Evolutionary conservation across 2,329 filamentous ascomycete species (phyloP), one percentile per base, ranked within the genome.

Genomic region (Aspergillus tanneri): DNA sequence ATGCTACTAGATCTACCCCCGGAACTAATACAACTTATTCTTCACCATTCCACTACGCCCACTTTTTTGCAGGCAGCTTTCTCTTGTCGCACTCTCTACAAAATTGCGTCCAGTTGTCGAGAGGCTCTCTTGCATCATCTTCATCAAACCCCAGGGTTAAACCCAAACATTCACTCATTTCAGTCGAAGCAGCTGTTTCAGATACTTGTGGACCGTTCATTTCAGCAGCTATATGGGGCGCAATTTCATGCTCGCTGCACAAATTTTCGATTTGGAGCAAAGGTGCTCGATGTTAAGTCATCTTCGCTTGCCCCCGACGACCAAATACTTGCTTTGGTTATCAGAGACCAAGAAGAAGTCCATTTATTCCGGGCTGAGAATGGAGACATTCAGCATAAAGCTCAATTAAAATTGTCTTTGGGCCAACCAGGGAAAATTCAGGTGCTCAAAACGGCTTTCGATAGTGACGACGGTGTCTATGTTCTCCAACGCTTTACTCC

Each of bases 11-110:
- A 62, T 25, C 60, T 74, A n/a, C 71, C 72, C 6, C 49, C 60
- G 19, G 70, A 74, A 56, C 55, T 74, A 25, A 60, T 74, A 19
- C 66, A 70, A 49, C 62, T 67, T 25, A 54, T 75, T 36, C 55
- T 74, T 21, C 53, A 60, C 27, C 53, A 61, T 34, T 64, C 62
- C 41, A 64, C 61, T 3, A 66, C 68, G 5, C 55, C 66, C 16
- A 59, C 62, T 21, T 74, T 68, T 47, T 48, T 74, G 36, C 69
- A 74, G 47, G 53, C 63, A 5, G 66, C 69, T 12, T 60, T 65
- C 14, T 58, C 66, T 30, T 72, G 69, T 50, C 66, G 56, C n/a
- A 53, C 56, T 30, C 56, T 74, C 10, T 65, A 67, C 53, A 49
- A 57, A 6, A 59, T 72, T 36, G 70, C 70, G 7, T 62, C 58